Evolutionary conservation across 1,139 yeast species (phyloP), one percentile per base, ranked within the genome.

Genomic region (Saccharomyces hybrid): DNA sequence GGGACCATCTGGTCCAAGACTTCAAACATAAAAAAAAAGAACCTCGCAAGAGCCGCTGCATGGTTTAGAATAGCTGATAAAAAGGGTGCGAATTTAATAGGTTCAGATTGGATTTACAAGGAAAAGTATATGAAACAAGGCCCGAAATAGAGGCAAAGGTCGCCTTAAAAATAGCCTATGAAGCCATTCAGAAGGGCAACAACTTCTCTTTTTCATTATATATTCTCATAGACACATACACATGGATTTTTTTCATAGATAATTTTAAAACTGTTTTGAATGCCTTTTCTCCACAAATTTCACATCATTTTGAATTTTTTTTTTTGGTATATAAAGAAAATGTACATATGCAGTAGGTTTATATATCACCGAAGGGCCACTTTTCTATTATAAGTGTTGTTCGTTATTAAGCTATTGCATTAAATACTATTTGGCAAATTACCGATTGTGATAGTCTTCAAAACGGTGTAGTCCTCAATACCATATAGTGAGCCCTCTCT

Each of bases 401-500:
- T 9, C 28, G 11, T 8, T 3, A 25, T 19, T 13, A 11, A 42
- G 13, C 48, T 31, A 14, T 28, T 48, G 25, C 25, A 5, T 26
- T 38, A 48, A 19, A 48, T 32, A 29, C 14, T 26, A n/a, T 28
- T 25, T 32, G 66, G 68, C 26, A 61, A 54, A 38, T 59, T 54
- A 52, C 81, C 84, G 52, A 81, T 71, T 14, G 78, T 82, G 51
- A 84, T 75, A 42, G 87, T 77, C 73, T 86, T 86, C 62, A 85
- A 72, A 42, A 79, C 81, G 29, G 84, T 76, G 71, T 86, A 86
- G 68, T 86, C 95, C 52, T 86, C 89, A 57, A 86, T 69, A 52
- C 95, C 95, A 66, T 83, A 81, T 63, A 82, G 74, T 19, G 90
- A 84, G 46, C 91, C 93, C 69, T 87, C 95, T 66, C 91, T 82